Evolutionary conservation across 805 yeast species (phyloP), one percentile per base, ranked within the genome.

Genomic region (Wickerhamiella hasegawae): DNA sequence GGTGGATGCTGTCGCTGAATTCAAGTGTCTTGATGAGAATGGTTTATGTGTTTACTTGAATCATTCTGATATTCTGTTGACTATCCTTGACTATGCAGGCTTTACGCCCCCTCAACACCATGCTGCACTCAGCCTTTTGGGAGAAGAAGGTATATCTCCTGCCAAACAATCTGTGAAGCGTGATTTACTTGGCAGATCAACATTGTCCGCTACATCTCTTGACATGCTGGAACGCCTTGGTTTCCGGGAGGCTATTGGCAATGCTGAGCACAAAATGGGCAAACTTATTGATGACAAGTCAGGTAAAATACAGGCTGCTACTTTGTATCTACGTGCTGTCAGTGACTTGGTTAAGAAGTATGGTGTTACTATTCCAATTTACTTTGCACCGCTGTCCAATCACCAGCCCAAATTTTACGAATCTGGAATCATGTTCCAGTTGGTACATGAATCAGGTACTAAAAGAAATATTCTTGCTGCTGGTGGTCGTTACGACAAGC

Each of bases 401-500:
- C 82, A 81, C 56, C 83, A 83, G 45, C 69, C 76, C 22, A 68
- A 74, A 8, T 87, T 83, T 51, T 90, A 85, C 51, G 62, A 66
- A 26, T 73, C 74, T 14, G 93, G 93, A 0, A 58, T 85, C 2
- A 83, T 90, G 93, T 90, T 87, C 52, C 93, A 83, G 45, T 82
- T 80, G 0, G 69, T 83, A 1, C 76, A 73, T 3, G 73, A 65
- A 46, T 3, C 30, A 4, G 52, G 52, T 60, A 52, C 28, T 42
- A 33, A 46, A 10, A 45, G 49, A 16, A 39, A 45, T 6, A 63
- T 76, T 22, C 60, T 90, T 28, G 90, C 90, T 12, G 87, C 90
- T 0, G 99, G 99, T 31, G 99, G 99, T 2, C 63, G 99, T 37
- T 90, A 84, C 51, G 97, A 87, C 48, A 61, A 64, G 16, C 62